phyloP scores from a whole-genome alignment of 257 asterid species.

The Solanum gracilifrons region DNA sequence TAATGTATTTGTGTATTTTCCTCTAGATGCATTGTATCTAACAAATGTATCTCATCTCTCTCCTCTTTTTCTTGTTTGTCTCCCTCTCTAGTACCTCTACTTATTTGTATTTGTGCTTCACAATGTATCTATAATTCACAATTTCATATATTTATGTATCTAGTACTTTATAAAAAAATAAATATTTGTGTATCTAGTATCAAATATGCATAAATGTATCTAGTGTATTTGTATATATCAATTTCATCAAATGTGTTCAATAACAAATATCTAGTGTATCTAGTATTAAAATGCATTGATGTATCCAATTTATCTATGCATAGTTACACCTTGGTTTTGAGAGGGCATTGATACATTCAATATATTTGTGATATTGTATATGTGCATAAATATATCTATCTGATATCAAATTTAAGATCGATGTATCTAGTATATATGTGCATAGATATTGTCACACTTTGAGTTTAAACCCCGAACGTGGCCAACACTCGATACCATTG shows the following conservation, averaged over 20 bases:
- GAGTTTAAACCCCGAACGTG: neutral
- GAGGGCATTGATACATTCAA: neutral
- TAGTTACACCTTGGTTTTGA: neutral
- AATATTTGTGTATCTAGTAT: neutral
- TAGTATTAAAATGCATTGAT: neutral
- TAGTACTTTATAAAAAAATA: too few relatives aligned
- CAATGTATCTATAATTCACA: neutral
- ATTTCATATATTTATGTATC: neutral
- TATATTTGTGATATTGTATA: neutral
- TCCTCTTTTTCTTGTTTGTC: neutral
- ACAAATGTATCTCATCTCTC: neutral
- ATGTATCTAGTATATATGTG: neutral
- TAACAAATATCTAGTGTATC: neutral
- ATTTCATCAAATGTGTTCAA: neutral
- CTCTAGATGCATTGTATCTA: neutral
- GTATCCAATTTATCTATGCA: neutral
- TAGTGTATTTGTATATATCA: neutral
- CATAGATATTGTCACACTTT: neutral
- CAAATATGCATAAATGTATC: neutral
- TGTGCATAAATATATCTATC: neutral
- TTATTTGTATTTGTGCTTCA: neutral
- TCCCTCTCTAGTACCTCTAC: neutral
- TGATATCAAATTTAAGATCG: neutral
- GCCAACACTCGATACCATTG: neutral
- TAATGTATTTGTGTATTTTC: too few relatives aligned